phyloP scores from a whole-genome alignment of 1,284 basidiomycete species.

The Ganoderma lucidum region DNA sequence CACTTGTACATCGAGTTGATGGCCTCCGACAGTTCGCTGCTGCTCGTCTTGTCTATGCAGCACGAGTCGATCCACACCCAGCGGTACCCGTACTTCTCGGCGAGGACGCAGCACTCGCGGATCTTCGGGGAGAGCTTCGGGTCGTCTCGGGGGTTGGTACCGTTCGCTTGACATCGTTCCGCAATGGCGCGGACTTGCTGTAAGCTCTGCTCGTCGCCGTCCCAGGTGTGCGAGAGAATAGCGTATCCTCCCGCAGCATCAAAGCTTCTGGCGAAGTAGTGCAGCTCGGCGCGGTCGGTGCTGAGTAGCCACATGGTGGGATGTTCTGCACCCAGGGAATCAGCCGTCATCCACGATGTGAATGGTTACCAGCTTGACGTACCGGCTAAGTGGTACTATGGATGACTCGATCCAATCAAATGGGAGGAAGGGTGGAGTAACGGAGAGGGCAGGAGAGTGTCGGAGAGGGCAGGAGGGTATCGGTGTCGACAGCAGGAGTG shows the following conservation, averaged over 20 bases:
- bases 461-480: no score
- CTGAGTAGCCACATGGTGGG: constrained; percentile 7
- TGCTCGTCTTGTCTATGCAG: constrained; percentile 14
- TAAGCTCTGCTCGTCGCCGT: constrained; percentile 2
- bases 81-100: constrained; percentile 11
- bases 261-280: constrained; percentile 22
- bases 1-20: constrained; percentile 13
- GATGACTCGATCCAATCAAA: no score
- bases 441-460: neutral
- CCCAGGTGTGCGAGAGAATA: constrained; percentile 15
- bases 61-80: constrained; percentile 14
- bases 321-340: neutral
- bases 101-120: constrained; percentile 9
- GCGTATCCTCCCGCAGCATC: constrained; percentile 21
- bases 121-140: constrained; percentile 12
- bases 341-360: neutral
- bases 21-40: constrained; percentile 5
- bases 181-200: neutral
- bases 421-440: neutral
- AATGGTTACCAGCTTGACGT: neutral
- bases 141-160: constrained; percentile 14
- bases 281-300: constrained; percentile 5
- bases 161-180: neutral
- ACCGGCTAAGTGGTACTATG: neutral
- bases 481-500: no score